Evolutionary conservation across 306 rosid species (phyloP).

Genomic region (Trifolium fragiferum): DNA sequence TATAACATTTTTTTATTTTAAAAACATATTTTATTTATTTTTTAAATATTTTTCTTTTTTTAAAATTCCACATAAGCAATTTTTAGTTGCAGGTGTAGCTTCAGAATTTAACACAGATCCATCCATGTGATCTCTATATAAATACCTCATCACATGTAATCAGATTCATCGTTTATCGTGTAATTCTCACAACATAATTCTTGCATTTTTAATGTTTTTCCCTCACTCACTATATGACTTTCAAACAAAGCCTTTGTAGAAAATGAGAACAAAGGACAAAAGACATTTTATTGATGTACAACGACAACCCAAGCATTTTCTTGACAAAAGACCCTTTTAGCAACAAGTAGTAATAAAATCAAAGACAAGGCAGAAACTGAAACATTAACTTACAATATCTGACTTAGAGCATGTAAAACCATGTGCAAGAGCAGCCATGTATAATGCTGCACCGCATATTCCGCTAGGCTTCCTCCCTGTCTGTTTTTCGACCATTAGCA

Average conservation of each 20-base stretch:
- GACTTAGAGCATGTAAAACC: constrained; percentile 72
- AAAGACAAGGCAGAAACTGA: constrained; percentile 20
- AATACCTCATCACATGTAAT: neutral
- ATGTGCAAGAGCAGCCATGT: constrained; percentile 79
- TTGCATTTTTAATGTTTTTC: constrained; percentile 5
- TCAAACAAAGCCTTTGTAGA: constrained; percentile 6
- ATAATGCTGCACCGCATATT: constrained; percentile 88
- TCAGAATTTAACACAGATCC: too few relatives aligned
- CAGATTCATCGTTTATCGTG: neutral
- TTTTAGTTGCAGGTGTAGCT: too few relatives aligned
- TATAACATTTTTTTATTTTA: too few relatives aligned
- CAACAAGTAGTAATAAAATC: constrained; percentile 8
- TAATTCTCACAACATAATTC: neutral
- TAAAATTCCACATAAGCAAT: too few relatives aligned
- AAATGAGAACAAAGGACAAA: constrained; percentile 21
- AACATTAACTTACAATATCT: constrained; percentile 72
- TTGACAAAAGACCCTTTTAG: neutral
- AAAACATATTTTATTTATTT: too few relatives aligned
- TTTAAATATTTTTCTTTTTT: too few relatives aligned
- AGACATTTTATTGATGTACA: neutral
- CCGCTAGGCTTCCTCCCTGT: constrained; percentile 95
- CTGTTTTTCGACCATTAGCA: constrained; percentile 52
- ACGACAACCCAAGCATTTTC: constrained; percentile 10
- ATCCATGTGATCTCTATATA: too few relatives aligned
- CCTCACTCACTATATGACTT: neutral